These are phyloP conservation scores for Talaromyces wortmannii DNA, from an alignment of 495 filamentous ascomycete species.

Conservation along the genomic window DNA sequence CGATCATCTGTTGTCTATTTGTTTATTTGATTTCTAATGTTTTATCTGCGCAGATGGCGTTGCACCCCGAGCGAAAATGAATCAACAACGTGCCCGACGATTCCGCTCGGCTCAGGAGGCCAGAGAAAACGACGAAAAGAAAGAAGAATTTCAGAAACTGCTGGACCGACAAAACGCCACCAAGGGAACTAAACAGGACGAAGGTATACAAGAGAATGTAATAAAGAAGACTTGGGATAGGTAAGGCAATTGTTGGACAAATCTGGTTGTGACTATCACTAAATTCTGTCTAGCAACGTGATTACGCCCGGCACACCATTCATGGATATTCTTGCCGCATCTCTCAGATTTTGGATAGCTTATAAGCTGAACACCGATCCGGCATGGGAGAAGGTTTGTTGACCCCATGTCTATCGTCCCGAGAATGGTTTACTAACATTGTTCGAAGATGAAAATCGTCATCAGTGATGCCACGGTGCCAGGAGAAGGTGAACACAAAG, in stretches of 20 bases:
- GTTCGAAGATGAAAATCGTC: constrained; percentile 72
- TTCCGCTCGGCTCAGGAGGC: constrained; percentile 94
- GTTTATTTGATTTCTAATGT: neutral
- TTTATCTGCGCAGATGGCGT: constrained; percentile 64
- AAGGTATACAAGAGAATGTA: constrained; percentile 54
- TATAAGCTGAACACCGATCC: constrained; percentile 98
- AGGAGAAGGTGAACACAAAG: constrained; percentile 98
- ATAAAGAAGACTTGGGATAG: constrained; percentile 91
- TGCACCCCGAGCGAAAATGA: constrained; percentile 93
- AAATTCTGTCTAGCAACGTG: constrained; percentile 54
- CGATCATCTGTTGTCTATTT: neutral
- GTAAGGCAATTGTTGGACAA: neutral
- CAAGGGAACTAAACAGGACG: constrained; percentile 43
- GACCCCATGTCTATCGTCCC: neutral
- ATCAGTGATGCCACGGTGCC: constrained; percentile 98
- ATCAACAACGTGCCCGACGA: constrained; percentile 86
- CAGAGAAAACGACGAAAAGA: constrained; percentile 87
- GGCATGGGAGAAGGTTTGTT: constrained; percentile 73
- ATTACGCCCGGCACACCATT: constrained; percentile 98
- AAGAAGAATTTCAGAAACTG: constrained; percentile 76
- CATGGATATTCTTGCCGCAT: constrained; percentile 93
- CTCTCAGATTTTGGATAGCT: constrained; percentile 88
- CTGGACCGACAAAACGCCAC: constrained; percentile 62
- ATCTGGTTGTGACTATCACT: neutral
- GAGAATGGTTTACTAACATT: constrained; percentile 13